These are phyloP conservation scores for Cordyceps farinosa DNA, from an alignment of 2,329 filamentous ascomycete species.

Conservation along the genomic window DNA sequence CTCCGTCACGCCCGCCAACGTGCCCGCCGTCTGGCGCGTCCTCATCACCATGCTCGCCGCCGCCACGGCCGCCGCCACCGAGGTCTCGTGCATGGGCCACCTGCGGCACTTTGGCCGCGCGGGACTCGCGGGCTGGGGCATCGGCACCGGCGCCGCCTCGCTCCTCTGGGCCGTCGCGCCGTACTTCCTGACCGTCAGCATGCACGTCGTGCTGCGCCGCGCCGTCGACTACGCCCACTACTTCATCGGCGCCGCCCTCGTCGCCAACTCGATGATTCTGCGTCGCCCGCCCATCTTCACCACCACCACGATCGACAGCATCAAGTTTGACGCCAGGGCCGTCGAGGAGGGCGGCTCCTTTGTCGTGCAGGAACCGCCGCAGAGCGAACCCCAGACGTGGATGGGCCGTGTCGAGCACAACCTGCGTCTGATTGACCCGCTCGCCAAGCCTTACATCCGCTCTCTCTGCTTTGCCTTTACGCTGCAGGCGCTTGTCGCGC, in stretches of 20 bases:
- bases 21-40: constrained; percentile 29
- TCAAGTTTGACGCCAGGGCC: constrained; percentile 18
- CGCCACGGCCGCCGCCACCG: constrained; percentile 28
- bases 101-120: constrained; percentile 28
- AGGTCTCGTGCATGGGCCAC: constrained; percentile 32
- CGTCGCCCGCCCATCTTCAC: constrained; percentile 25
- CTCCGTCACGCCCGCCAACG: constrained; percentile 32
- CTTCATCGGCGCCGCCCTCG: constrained; percentile 26
- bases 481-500: constrained; percentile 26
- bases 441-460: constrained; percentile 27
- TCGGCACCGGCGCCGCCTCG: constrained; percentile 31
- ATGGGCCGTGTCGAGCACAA: constrained; percentile 20
- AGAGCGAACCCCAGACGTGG: neutral
- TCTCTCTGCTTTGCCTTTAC: constrained; percentile 27
- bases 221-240: constrained; percentile 28
- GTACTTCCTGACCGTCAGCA: constrained; percentile 28
- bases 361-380: constrained; percentile 5
- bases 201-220: constrained; percentile 27
- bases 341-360: constrained; percentile 19
- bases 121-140: constrained; percentile 35
- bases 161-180: constrained; percentile 29
- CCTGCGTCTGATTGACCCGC: constrained; percentile 14
- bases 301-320: constrained; percentile 21
- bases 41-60: constrained; percentile 30
- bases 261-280: constrained; percentile 29